Evolutionary conservation across 306 rosid genomes (phyloP).

Genomic region (Cucurbita pepo): DNA sequence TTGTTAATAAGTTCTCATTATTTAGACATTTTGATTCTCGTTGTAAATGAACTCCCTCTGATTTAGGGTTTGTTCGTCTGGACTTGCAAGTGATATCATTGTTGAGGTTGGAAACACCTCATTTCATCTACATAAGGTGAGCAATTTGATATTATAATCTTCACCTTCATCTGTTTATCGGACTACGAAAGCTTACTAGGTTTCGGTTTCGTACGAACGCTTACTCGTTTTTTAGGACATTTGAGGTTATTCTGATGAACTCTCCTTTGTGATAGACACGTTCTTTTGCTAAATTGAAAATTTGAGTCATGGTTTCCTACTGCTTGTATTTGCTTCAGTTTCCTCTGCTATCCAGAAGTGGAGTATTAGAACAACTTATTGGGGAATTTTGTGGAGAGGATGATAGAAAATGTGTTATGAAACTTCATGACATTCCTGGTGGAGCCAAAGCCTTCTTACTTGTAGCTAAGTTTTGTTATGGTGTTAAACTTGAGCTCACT

Average conservation of each 20-base stretch:
- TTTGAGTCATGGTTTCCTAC: no score
- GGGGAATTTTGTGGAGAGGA: constrained; percentile 28
- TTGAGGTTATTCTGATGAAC: no score
- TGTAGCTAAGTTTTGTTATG: constrained; percentile 71
- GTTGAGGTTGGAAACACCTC: constrained; percentile 61
- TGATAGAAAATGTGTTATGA: constrained; percentile 32
- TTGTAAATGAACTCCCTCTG: background rate
- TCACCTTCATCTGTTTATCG: no score
- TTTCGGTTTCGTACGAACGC: no score
- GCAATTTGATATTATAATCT: background rate
- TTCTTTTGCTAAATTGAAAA: background rate
- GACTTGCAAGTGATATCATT: constrained; percentile 65
- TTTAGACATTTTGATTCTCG: background rate
- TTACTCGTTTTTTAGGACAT: no score
- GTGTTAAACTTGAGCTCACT: constrained; percentile 63
- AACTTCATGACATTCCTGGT: constrained; percentile 69
- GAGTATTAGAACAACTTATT: constrained; percentile 37
- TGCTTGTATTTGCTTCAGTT: constrained; percentile 32
- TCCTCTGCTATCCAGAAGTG: constrained; percentile 77
- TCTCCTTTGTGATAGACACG: no score
- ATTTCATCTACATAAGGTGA: constrained; percentile 86
- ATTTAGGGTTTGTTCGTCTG: constrained; percentile 72
- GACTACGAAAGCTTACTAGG: no score
- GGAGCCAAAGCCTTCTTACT: constrained; percentile 59
- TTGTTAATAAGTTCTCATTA: no score